Conservation (phyloP, 2,329 filamentous ascomycete genomes). For the Alternaria sp. region DNA sequence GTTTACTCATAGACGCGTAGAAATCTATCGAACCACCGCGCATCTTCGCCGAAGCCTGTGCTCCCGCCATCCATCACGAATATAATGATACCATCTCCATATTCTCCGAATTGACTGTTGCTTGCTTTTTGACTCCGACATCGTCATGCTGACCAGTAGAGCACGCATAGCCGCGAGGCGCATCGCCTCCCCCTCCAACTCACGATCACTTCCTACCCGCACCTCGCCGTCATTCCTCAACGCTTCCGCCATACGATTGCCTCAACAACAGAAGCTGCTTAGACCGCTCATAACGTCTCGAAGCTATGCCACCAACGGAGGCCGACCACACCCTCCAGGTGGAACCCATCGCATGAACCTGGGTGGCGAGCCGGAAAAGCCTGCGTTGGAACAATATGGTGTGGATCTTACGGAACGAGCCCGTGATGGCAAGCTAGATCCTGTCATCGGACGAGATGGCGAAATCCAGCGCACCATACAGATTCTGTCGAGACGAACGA, state of each 20-base stretch:
- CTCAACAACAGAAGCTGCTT: constrained; percentile 3
- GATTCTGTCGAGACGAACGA: constrained; percentile 87
- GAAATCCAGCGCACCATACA: constrained; percentile 96
- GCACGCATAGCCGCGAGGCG: constrained; percentile 45
- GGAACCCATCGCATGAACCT: constrained; percentile 95
- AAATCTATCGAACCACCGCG: constrained; percentile 31
- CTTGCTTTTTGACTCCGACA: constrained; percentile 7
- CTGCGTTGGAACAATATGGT: constrained; percentile 89
- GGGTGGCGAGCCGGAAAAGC: constrained; percentile 76
- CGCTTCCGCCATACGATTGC: constrained; percentile 25
- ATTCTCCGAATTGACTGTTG: not conserved
- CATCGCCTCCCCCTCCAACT: constrained; percentile 26
- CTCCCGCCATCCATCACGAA: constrained; percentile 25
- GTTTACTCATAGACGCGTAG: constrained; percentile 15
- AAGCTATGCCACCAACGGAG: constrained; percentile 65
- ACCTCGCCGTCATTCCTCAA: constrained; percentile 26
- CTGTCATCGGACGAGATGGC: constrained; percentile 88
- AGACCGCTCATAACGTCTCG: constrained; percentile 55
- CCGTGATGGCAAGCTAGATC: constrained; percentile 88
- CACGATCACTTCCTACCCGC: constrained; percentile 24
- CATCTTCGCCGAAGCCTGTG: constrained; percentile 29
- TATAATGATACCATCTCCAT: constrained; percentile 30
- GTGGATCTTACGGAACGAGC: constrained; percentile 87
- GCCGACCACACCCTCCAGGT: constrained; percentile 82
- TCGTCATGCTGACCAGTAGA: constrained; percentile 47